Evolutionary conservation across 148 eudicot genomes (phyloP), one percentile per base, ranked within the genome.

Genomic region (Amaranthus hypochondriacus): DNA sequence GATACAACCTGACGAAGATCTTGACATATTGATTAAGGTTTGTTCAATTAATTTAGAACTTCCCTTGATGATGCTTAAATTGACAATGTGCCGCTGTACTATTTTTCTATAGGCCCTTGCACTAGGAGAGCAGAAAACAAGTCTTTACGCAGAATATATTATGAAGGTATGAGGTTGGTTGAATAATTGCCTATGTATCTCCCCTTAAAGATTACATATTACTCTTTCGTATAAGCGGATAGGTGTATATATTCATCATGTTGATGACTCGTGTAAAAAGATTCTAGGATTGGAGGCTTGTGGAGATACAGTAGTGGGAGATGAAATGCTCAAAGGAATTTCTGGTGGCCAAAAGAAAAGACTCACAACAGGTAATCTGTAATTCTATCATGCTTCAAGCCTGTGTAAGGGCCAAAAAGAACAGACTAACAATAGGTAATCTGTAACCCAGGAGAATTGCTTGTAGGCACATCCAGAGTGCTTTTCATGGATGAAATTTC

Each of bases 261-360:
- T 66, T 77, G 76, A 84, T 81, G 78, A 85, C 73, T 73, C 86
- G 68, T 82, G 71, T 81, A 52, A 83, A 82, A 86, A 91, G 97
- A 85, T 94, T 79, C 83, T 94, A 86, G 96, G 98, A 74, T 84
- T 94, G 86, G 93, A 91, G 75, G 82, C 74, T 66, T 94, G 97
- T 75, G 93, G 90, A 62, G 92, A 89, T 86, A 94, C 97, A 76
- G 80, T 89, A 83, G 97, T 91, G 70, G 97, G 97, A 66, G 96
- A 89, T 83, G 98, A 92, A 79, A 91, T 92, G 98, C 87, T 88
- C 44, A 93, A 89, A 88, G 98, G 98, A 56, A 93, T 93, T 68
- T 93, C 98, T 62, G 98, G 98, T 51, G 98, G 98, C 69, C 98
- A 93, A 85, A 93, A 91, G 89, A 93, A 89, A 87, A 84, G 98